Evolutionary conservation across 257 asterid genomes (phyloP).

Genomic region (Nyctanthes arbortristis): DNA sequence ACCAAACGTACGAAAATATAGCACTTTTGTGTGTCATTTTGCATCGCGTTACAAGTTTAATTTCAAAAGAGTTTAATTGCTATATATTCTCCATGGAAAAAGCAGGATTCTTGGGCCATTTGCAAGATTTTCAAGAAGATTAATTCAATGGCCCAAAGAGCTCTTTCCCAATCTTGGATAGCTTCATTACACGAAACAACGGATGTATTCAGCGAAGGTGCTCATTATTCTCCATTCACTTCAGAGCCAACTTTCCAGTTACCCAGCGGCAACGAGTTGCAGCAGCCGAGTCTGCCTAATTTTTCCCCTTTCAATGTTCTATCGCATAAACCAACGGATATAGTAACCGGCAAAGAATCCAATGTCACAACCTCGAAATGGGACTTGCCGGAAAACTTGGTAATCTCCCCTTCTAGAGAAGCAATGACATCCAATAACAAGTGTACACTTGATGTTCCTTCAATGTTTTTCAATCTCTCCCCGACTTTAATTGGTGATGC

Average conservation of each 20-base stretch:
- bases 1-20: constrained; percentile 39
- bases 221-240: constrained; percentile 28
- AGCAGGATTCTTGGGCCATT: constrained; percentile 80
- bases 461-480: constrained; percentile 40
- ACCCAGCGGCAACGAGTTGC: constrained; percentile 19
- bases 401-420: constrained; percentile 39
- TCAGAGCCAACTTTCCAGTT: constrained; percentile 7
- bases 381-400: constrained; percentile 35
- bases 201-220: constrained; percentile 34
- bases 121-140: constrained; percentile 79
- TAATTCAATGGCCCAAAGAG: constrained; percentile 55
- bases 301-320: constrained; percentile 38
- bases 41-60: too few species aligned
- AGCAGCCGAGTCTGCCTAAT: constrained; percentile 9
- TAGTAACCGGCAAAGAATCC: constrained; percentile 20
- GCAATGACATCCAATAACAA: constrained; percentile 29
- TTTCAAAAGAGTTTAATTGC: too few species aligned
- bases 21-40: background rate
- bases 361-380: constrained; percentile 23
- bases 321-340: constrained; percentile 17
- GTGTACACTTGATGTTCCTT: constrained; percentile 33
- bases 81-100: background rate
- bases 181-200: constrained; percentile 41
- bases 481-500: constrained; percentile 8
- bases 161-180: constrained; percentile 52